Base-by-base conservation (phyloP, 768 basidiomycete species). In the Lentinus brumalis region DNA sequence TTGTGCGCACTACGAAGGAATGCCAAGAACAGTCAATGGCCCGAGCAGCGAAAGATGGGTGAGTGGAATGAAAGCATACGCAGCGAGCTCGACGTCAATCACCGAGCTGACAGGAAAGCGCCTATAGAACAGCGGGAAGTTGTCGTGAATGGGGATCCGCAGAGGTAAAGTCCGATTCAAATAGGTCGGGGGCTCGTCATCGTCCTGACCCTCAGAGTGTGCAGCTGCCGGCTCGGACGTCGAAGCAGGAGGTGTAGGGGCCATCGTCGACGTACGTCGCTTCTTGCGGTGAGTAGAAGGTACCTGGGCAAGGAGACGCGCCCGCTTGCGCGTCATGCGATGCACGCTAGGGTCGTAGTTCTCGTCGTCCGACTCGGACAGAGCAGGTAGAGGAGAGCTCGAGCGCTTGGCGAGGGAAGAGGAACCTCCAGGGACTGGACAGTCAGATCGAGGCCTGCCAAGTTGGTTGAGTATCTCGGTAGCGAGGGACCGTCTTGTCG, bases 71-170 rank as follows among this genome's bases (percentile, higher is more conserved):
- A 30, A 53, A 57, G 70, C 77, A 62, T 72, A 86, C 84, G 68
- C 69, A 40, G 69, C 67, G 39, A 77, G 75, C 16, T 75, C 67
- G 30, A 72, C 66, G 26, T 79, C 76, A 44, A 82, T 77, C 62
- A 81, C 86, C 5, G 86, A 81, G 64, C 86, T 87, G 56, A 80
- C 78, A 5, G 89, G 87, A 69, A 89, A 93, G 8, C 85, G 83
- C 57, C 87, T 75, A 70, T 93, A 93, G 62, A 90, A 82, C 18
- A 86, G 79, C 42, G 85, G 73, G 67, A 86, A 91, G 32, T 75
- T 72, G 2, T 76, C 61, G 26, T 82, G 77, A 50, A 81, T 75
- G 44, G 80, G 74, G 54, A 90, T 65, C 46, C 71, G 47, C 8
- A 74, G 60, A 2, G 87, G 86, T 55, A 92, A 80, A 8, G 76